Evolutionary conservation across 2,329 filamentous ascomycete species (phyloP), one percentile per base, ranked within the genome.

Genomic region (Nemania abortiva): DNA sequence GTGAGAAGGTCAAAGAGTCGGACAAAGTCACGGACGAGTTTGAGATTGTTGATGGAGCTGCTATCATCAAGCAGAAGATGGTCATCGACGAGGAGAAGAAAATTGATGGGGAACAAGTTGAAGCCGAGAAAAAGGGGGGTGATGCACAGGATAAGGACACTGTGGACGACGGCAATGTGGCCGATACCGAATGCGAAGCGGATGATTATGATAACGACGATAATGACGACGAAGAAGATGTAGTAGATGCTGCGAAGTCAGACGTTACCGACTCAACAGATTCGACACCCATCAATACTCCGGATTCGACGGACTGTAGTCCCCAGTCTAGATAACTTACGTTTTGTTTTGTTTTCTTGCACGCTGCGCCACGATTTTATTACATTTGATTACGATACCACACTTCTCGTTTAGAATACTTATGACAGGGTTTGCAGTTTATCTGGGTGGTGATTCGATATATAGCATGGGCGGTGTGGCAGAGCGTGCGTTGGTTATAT

Each of bases 31-130:
- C 65, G 4, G 77, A 79, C 15, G 74, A 79, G 58, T 74, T 79
- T 34, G 78, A 79, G 70, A 78, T 79, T 42, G 71, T 79, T 45
- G 74, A 77, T 24, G 78, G 77, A 15, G 70, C 69, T 22, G 45
- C 70, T 3, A 70, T 79, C 6, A 70, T 70, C 15, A 79, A 79
- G 68, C 74, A 78, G 60, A 80, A 80, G 70, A 75, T 79, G 18
- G 75, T 75, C n/a, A 75, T 78, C 27, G 74, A 77, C 3, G 74
- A 76, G 9, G 73, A 71, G 71, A 77, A 73, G 58, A 69, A 60
- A 20, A 53, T 66, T 15, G 72, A 73, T 47, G 53, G 66, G n/a
- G 52, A 70, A 34, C 68, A 15, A 15, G 45, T 1, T 10, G 64
- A 73, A 1, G 59, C n/a, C 13, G 57, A 53, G 31, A 57, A 71